Conservation (phyloP, 768 basidiomycete genomes). For the Hericium alpestre region DNA sequence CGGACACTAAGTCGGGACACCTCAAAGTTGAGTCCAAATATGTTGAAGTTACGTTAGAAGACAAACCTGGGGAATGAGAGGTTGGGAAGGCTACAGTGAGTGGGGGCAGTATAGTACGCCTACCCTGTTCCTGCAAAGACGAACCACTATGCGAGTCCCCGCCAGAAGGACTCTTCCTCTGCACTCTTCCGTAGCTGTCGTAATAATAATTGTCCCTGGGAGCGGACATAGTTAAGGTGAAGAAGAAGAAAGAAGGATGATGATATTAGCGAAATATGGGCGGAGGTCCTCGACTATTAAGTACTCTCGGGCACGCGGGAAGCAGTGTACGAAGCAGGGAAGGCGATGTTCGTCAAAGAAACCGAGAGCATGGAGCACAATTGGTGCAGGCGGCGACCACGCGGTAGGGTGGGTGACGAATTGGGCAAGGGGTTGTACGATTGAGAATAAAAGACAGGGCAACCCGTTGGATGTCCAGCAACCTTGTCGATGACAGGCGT, state of each 20-base stretch:
- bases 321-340: not conserved
- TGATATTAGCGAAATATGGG: slow-evolving; percentile 8
- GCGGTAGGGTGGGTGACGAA: not conserved
- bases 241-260: slow-evolving; percentile 12
- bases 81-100: slow-evolving; percentile 12
- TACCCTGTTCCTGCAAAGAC: slow-evolving; percentile 13
- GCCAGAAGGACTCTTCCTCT: slow-evolving; percentile 3
- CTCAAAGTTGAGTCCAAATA: slow-evolving; percentile 6
- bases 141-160: slow-evolving; percentile 12
- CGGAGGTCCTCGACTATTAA: slow-evolving; percentile 8
- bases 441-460: not conserved
- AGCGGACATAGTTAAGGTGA: slow-evolving; percentile 11
- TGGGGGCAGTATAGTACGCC: slow-evolving; percentile 11
- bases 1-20: slow-evolving; percentile 5
- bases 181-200: slow-evolving; percentile 7
- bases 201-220: slow-evolving; percentile 5
- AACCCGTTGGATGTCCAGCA: not conserved
- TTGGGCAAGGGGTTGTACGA: not conserved
- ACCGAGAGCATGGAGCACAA: not conserved
- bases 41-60: slow-evolving; percentile 6
- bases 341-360: not conserved
- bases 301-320: slow-evolving; percentile 3
- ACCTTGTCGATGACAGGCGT: not conserved
- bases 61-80: slow-evolving; percentile 13
- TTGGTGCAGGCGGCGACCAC: not conserved